Conservation (phyloP, 768 basidiomycete species). For the Paxillus involutus region DNA sequence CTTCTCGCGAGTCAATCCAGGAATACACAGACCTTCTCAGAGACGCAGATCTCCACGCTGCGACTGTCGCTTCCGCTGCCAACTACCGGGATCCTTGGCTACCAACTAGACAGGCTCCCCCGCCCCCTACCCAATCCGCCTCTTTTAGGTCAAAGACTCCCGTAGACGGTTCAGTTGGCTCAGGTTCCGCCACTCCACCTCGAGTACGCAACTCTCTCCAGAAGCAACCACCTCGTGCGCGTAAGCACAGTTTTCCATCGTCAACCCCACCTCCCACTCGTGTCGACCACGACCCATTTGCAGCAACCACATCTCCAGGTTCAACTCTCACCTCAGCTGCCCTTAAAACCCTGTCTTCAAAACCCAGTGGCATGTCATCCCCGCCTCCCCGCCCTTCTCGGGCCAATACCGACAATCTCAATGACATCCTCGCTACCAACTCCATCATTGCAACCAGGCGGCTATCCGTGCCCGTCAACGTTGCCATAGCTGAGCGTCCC, state of each 20-base stretch:
- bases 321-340: slow-evolving; percentile 17
- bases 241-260: slow-evolving; percentile 52
- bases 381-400: slow-evolving; percentile 81
- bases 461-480: slow-evolving; percentile 46
- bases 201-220: slow-evolving; percentile 57
- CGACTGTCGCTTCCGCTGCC: slow-evolving; percentile 38
- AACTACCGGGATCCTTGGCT: slow-evolving; percentile 33
- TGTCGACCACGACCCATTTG: slow-evolving; percentile 61
- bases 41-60: slow-evolving; percentile 56
- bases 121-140: slow-evolving; percentile 31
- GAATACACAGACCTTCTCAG: slow-evolving; percentile 75
- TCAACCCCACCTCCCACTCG: slow-evolving; percentile 33
- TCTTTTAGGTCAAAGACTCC: slow-evolving; percentile 31
- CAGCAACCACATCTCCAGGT: slow-evolving; percentile 27
- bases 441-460: slow-evolving; percentile 45
- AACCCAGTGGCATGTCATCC: slow-evolving; percentile 37
- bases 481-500: slow-evolving; percentile 23
- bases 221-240: slow-evolving; percentile 54
- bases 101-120: slow-evolving; percentile 48
- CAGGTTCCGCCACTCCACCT: slow-evolving; percentile 29
- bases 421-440: slow-evolving; percentile 62
- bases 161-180: slow-evolving; percentile 22
- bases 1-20: slow-evolving; percentile 72
- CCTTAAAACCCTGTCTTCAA: slow-evolving; percentile 31
- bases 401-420: slow-evolving; percentile 80